phyloP scores from a whole-genome alignment of 148 eudicot species.

The Rhododendron simsii region DNA sequence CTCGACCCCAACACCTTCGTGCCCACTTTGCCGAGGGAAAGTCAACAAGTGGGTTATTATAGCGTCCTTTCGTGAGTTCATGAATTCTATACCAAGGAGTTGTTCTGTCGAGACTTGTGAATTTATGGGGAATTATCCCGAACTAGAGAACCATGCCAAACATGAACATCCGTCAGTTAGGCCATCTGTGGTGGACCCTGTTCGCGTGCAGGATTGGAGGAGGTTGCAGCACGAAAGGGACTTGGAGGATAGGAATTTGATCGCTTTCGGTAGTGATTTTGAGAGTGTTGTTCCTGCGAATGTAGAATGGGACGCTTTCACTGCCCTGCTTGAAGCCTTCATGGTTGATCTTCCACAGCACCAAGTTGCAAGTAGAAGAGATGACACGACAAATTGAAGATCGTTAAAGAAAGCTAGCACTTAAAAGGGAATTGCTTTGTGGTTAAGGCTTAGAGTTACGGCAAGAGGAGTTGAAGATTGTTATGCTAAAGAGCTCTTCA shows the following conservation, averaged over 20 bases:
- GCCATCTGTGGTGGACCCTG: background rate
- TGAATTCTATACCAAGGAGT: conserved; percentile 31
- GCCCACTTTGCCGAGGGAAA: conserved; percentile 44
- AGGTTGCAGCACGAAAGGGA: background rate
- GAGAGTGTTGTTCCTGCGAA: too few relatives aligned
- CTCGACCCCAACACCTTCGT: conserved; percentile 4
- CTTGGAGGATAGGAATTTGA: background rate
- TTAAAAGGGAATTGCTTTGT: too few relatives aligned
- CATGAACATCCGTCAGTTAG: background rate
- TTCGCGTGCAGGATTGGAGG: background rate
- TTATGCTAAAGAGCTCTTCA: too few relatives aligned
- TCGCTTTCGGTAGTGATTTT: too few relatives aligned
- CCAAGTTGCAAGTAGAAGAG: too few relatives aligned
- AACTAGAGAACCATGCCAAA: background rate
- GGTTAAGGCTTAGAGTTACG: too few relatives aligned
- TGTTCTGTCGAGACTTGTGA: conserved; percentile 30
- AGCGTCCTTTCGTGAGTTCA: conserved; percentile 10
- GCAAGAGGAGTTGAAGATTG: too few relatives aligned
- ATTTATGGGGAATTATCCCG: conserved; percentile 24
- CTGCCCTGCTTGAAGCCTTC: too few relatives aligned
- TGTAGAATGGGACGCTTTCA: too few relatives aligned
- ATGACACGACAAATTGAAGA: too few relatives aligned
- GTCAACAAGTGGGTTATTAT: conserved; percentile 19
- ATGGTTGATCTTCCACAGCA: too few relatives aligned
- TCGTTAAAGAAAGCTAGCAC: too few relatives aligned